Percentiles rank a stretch among this genome's conserved stretches.
These are phyloP conservation scores for Aphanomyces stellatus DNA, from an alignment of 352 stramenopile species.

Conservation along the genomic window DNA sequence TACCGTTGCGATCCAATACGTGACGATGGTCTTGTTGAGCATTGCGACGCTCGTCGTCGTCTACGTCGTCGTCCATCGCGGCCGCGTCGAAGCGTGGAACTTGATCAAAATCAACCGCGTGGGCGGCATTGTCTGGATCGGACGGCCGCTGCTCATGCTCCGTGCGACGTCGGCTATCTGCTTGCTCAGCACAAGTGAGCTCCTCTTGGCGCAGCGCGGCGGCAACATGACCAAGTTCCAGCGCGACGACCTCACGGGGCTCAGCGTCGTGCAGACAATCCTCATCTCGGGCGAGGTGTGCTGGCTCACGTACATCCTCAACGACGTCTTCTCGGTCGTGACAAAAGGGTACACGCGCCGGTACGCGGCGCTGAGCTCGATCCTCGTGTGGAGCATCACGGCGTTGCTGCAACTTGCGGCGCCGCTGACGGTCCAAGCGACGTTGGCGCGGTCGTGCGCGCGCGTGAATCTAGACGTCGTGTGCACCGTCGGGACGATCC, in stretches of 20 bases:
- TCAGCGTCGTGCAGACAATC: not conserved
- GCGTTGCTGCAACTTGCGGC: not conserved
- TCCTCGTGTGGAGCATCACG: not conserved
- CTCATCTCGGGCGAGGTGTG: not conserved
- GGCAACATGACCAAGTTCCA: not conserved
- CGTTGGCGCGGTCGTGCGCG: not conserved
- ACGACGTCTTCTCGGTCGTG: conserved; percentile 7
- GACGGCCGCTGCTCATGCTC: not conserved
- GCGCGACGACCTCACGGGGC: not conserved
- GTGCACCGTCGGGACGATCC: not conserved
- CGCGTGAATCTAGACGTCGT: not conserved
- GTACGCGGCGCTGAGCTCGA: not conserved
- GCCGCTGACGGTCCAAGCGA: not conserved
- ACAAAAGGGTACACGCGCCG: not conserved
- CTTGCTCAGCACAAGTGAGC: not conserved
- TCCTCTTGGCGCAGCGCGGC: not conserved
- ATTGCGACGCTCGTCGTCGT: not conserved
- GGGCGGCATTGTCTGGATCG: not conserved
- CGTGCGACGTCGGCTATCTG: not conserved
- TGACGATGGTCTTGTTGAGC: not conserved
- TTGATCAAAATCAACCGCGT: conserved; percentile 6
- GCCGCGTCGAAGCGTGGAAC: not conserved
- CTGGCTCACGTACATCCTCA: conserved; percentile 6
- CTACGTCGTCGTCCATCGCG: not conserved
- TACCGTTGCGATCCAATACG: not conserved